A percentile compares a stretch with the other conserved stretches of the same genome.
phyloP scores from a whole-genome alignment of 2,329 filamentous ascomycete genomes.

The Colletotrichum nymphaeae region DNA sequence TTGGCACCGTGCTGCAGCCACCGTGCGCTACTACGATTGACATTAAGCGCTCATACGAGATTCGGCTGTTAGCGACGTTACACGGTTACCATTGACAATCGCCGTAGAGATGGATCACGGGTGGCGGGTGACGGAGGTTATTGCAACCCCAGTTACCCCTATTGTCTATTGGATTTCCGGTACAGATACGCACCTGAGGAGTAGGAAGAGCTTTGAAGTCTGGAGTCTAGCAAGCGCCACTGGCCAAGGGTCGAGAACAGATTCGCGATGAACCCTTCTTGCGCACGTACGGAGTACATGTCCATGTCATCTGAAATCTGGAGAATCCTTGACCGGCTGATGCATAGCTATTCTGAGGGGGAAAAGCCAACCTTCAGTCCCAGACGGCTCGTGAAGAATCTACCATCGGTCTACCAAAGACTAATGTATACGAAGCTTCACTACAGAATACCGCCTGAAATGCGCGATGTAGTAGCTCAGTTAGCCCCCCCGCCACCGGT shows the following conservation, averaged over 20 bases:
- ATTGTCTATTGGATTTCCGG: background rate
- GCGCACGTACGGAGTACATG: constrained; percentile 7
- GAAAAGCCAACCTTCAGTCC: background rate
- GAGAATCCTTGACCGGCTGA: background rate
- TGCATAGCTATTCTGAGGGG: background rate
- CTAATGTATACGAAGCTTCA: background rate
- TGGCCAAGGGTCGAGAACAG: constrained; percentile 5
- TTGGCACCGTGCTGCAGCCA: constrained; percentile 9
- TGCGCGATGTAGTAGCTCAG: background rate
- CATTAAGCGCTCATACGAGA: constrained; percentile 19
- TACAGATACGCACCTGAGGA: no score
- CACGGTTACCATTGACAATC: background rate
- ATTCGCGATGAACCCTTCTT: constrained; percentile 20
- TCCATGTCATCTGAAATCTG: background rate
- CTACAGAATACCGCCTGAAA: background rate
- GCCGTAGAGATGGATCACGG: background rate
- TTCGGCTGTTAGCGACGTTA: constrained; percentile 12
- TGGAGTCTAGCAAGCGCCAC: background rate
- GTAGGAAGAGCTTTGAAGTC: constrained; percentile 3
- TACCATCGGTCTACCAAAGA: background rate
- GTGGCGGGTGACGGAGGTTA: background rate
- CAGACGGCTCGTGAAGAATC: background rate
- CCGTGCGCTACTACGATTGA: background rate
- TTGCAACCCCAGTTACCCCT: constrained; percentile 12
- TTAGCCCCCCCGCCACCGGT: background rate